Percentiles rank a stretch among this genome's conserved stretches.
These are phyloP conservation scores for Persicaria tinctoria DNA, from an alignment of 148 eudicot genomes.

Conservation along the genomic window DNA sequence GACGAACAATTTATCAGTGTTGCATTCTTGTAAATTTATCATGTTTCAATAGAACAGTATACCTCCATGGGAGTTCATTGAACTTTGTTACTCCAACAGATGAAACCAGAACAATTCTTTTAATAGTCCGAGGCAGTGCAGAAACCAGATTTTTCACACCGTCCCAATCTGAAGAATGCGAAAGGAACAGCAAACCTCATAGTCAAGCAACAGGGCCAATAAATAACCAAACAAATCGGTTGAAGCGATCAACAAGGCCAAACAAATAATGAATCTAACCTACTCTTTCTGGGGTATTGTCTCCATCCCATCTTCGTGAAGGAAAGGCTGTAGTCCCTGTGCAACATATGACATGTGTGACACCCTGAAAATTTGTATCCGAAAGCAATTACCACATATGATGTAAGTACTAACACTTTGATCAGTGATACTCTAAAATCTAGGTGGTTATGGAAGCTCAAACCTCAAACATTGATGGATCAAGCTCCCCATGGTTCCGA, in stretches of 20 bases:
- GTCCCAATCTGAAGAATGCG: conserved; percentile 59
- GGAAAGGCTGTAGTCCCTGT: conserved; percentile 99
- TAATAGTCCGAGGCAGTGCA: conserved; percentile 56
- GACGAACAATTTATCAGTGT: not conserved
- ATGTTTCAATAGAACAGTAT: conserved; percentile 11
- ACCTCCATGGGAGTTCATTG: conserved; percentile 98
- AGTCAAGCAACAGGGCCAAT: not conserved
- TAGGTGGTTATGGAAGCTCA: conserved; percentile 19
- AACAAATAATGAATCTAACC: conserved; percentile 39
- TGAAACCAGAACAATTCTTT: conserved; percentile 87
- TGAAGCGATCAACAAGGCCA: not conserved
- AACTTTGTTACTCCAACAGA: conserved; percentile 94
- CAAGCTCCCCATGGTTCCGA: conserved; percentile 59
- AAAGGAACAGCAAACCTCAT: not conserved
- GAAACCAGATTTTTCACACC: conserved; percentile 85
- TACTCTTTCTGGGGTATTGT: conserved; percentile 92
- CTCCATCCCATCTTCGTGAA: conserved; percentile 92
- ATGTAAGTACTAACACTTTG: not conserved
- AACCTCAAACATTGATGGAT: conserved; percentile 82
- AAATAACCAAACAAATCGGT: not conserved
- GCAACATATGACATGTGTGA: conserved; percentile 93
- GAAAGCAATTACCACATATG: not conserved
- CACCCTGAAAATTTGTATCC: conserved; percentile 46
- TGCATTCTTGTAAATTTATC: not conserved
- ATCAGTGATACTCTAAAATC: conserved; percentile 7